phyloP scores from a whole-genome alignment of 2,329 filamentous ascomycete species.

The Fusarium luffae region DNA sequence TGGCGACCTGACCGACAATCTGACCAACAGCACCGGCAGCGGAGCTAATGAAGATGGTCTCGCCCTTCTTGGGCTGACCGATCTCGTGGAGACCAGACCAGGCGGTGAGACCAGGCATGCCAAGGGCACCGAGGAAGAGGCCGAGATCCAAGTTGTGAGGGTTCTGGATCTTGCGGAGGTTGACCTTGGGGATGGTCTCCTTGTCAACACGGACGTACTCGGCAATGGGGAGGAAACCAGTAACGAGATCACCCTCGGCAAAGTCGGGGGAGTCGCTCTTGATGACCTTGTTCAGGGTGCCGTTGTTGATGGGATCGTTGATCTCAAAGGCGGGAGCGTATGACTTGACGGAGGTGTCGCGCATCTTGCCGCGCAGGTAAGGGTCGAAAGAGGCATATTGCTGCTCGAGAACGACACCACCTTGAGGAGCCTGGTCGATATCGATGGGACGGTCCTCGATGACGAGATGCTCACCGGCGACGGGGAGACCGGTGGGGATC shows the following conservation, averaged over 20 bases:
- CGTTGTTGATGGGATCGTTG: conserved; percentile 72
- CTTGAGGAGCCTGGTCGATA: conserved; percentile 64
- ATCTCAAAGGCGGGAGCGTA: conserved; percentile 65
- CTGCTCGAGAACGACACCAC: conserved; percentile 76
- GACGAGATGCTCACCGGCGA: conserved; percentile 75
- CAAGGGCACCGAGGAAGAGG: conserved; percentile 77
- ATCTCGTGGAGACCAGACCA: conserved; percentile 76
- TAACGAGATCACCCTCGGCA: conserved; percentile 74
- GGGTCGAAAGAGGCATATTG: conserved; percentile 84
- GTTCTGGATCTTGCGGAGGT: conserved; percentile 70
- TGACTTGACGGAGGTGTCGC: conserved; percentile 68
- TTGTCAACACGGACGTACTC: conserved; percentile 72
- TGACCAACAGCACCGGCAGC: conserved; percentile 86
- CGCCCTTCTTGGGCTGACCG: conserved; percentile 70
- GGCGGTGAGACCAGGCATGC: conserved; percentile 71
- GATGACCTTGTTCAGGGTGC: conserved; percentile 73
- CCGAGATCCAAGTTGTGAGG: conserved; percentile 72
- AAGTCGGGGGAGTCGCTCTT: conserved; percentile 74
- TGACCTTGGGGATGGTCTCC: conserved; percentile 54
- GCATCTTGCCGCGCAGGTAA: conserved; percentile 86
- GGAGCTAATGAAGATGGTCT: conserved; percentile 84
- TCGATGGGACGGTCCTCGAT: conserved; percentile 77
- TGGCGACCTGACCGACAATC: conserved; percentile 84
- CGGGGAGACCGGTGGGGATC: conserved; percentile 73
- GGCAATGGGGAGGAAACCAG: conserved; percentile 67